These are phyloP conservation scores for Fraxinus sp. DNA, from an alignment of 305 asterid genomes.

Conservation along the genomic window DNA sequence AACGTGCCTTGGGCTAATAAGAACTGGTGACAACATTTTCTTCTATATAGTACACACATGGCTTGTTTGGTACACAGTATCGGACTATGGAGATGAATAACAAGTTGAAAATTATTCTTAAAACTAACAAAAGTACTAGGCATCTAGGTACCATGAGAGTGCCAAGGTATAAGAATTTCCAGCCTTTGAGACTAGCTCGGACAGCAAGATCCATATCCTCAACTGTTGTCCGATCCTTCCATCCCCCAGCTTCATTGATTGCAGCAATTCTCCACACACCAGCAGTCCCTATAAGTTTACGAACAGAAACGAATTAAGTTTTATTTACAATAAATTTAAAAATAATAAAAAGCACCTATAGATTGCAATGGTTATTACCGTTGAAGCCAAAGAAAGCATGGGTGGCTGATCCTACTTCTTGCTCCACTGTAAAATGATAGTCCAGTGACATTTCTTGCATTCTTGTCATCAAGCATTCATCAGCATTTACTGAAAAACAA, in stretches of 20 bases:
- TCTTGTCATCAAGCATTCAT: conserved; percentile 55
- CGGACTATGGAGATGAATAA: neutral
- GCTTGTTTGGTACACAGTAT: neutral
- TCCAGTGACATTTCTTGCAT: conserved; percentile 56
- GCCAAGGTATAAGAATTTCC: conserved; percentile 53
- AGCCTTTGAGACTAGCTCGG: conserved; percentile 51
- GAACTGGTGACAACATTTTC: neutral
- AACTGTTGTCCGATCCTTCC: conserved; percentile 56
- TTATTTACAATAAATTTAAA: neutral
- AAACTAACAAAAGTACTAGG: neutral
- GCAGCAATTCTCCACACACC: conserved; percentile 56
- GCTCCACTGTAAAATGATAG: conserved; percentile 55
- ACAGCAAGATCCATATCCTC: conserved; percentile 61
- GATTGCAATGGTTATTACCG: conserved; percentile 29
- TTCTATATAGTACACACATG: neutral
- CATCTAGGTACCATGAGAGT: conserved; percentile 32
- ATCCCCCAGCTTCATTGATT: conserved; percentile 51
- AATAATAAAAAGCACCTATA: neutral
- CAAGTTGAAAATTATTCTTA: conserved; percentile 2
- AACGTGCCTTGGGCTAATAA: neutral
- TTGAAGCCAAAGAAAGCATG: conserved; percentile 56
- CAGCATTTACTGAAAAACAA: conserved; percentile 43
- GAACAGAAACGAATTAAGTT: neutral
- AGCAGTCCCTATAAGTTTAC: conserved; percentile 41
- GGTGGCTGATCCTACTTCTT: conserved; percentile 57